Percentiles rank a stretch among this genome's conserved stretches.
Evolutionary conservation across 306 rosid genomes (phyloP).

Genomic region (Quercus ilex): DNA sequence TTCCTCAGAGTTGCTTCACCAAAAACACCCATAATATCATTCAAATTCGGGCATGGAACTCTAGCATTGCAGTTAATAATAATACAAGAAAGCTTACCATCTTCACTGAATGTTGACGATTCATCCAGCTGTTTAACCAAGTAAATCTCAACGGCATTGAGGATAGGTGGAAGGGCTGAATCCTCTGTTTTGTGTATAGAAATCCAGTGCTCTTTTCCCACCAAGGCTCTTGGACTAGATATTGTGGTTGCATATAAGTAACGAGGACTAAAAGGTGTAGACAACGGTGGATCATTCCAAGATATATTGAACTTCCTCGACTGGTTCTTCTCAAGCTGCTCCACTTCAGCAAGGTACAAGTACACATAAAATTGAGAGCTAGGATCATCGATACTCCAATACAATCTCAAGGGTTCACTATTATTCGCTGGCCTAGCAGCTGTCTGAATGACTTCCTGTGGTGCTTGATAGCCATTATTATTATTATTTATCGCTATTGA

Average conservation of each 20-base stretch:
- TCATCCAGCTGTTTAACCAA: constrained; percentile 27
- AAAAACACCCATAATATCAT: too few relatives aligned
- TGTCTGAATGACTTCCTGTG: constrained; percentile 51
- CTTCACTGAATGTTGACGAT: constrained; percentile 40
- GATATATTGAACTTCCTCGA: constrained; percentile 50
- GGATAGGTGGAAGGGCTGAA: constrained; percentile 61
- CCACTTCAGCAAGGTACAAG: constrained; percentile 59
- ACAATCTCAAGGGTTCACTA: constrained; percentile 38
- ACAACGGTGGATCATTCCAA: constrained; percentile 60
- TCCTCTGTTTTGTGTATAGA: constrained; percentile 40
- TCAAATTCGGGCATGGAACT: too few relatives aligned
- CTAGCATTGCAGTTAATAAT: too few relatives aligned
- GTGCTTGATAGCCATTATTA: constrained; percentile 47
- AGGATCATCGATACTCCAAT: constrained; percentile 43
- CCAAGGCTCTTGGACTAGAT: constrained; percentile 38
- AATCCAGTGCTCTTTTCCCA: constrained; percentile 58
- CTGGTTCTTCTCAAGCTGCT: constrained; percentile 36
- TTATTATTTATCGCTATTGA: constrained; percentile 22
- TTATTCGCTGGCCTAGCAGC: constrained; percentile 42
- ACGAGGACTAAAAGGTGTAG: constrained; percentile 34
- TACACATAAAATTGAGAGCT: constrained; percentile 38
- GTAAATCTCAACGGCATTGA: constrained; percentile 65
- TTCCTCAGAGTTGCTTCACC: too few relatives aligned
- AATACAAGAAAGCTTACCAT: constrained; percentile 40
- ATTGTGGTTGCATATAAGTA: constrained; percentile 31